Percentiles rank a stretch among this genome's conserved stretches.
phyloP scores from a whole-genome alignment of 192 early-diverging fungal genomes.

The Jimgerdemannia lactiflua region DNA sequence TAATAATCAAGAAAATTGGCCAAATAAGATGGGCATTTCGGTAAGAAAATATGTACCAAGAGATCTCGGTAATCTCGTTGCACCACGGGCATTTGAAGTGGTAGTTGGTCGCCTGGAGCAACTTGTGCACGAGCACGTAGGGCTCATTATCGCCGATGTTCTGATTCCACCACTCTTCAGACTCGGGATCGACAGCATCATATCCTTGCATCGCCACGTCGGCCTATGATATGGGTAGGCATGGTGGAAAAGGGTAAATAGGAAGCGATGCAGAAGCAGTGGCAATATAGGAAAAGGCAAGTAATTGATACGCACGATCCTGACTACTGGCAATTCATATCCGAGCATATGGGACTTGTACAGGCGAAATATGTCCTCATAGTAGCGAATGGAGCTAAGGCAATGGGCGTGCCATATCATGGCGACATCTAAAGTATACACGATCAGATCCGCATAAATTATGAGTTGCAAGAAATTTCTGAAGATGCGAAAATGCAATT shows the following conservation, averaged over 20 bases:
- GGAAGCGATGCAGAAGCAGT: too few species aligned
- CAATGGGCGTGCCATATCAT: slow-evolving; percentile 63
- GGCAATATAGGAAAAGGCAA: neutral
- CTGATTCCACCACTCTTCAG: neutral
- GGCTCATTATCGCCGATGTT: neutral
- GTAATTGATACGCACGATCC: neutral
- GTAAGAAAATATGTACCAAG: too few species aligned
- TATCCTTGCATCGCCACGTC: neutral
- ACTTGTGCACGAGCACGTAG: neutral
- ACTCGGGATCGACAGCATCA: neutral
- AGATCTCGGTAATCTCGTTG: neutral
- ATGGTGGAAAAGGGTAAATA: neutral
- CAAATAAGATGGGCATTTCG: too few species aligned
- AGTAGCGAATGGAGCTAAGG: slow-evolving; percentile 53
- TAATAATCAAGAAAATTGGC: too few species aligned
- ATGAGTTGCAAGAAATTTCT: too few species aligned
- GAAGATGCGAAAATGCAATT: too few species aligned
- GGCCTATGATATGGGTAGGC: neutral
- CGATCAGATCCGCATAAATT: too few species aligned
- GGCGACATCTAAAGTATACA: slow-evolving; percentile 42
- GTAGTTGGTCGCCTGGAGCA: neutral
- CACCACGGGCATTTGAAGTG: neutral
- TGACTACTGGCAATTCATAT: slow-evolving; percentile 43
- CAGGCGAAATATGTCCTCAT: slow-evolving; percentile 54
- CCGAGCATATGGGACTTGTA: slow-evolving; percentile 31